Percentiles rank a stretch among this genome's conserved stretches.
Evolutionary conservation across 306 rosid species (phyloP).

Genomic region (Begonia fuchsioides): DNA sequence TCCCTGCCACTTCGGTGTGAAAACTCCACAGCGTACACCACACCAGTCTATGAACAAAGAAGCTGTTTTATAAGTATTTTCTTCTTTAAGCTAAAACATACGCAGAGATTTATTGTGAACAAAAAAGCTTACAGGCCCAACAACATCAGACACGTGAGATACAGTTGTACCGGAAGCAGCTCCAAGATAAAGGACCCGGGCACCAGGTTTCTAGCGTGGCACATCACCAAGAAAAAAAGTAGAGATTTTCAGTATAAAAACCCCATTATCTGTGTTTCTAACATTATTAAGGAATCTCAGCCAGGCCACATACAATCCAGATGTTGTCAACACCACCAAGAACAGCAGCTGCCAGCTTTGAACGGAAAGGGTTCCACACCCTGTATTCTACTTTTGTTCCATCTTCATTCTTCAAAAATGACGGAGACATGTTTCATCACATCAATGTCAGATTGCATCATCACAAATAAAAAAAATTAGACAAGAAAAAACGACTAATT

Average conservation of each 20-base stretch:
- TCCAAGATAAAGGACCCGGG: slow-evolving; percentile 61
- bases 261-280: background rate
- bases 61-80: background rate
- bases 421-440: too few relatives aligned
- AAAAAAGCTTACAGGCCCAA: slow-evolving; percentile 67
- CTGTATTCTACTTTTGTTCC: too few relatives aligned
- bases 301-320: slow-evolving; percentile 32
- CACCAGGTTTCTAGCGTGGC: slow-evolving; percentile 62
- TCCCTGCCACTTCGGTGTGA: slow-evolving; percentile 96
- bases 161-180: slow-evolving; percentile 94
- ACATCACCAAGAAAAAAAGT: background rate
- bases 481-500: too few relatives aligned
- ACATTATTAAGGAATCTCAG: background rate
- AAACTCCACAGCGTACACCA: slow-evolving; percentile 90
- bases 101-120: background rate
- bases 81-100: background rate
- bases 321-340: too few relatives aligned
- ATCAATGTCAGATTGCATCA: background rate
- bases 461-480: too few relatives aligned
- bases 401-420: slow-evolving; percentile 41
- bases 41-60: slow-evolving; percentile 38
- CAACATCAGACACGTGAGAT: slow-evolving; percentile 83
- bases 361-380: slow-evolving; percentile 88
- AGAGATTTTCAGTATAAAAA: background rate
- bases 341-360: slow-evolving; percentile 74